Base-by-base conservation (phyloP, 257 asterid genomes). In the Przewalskia tangutica region DNA sequence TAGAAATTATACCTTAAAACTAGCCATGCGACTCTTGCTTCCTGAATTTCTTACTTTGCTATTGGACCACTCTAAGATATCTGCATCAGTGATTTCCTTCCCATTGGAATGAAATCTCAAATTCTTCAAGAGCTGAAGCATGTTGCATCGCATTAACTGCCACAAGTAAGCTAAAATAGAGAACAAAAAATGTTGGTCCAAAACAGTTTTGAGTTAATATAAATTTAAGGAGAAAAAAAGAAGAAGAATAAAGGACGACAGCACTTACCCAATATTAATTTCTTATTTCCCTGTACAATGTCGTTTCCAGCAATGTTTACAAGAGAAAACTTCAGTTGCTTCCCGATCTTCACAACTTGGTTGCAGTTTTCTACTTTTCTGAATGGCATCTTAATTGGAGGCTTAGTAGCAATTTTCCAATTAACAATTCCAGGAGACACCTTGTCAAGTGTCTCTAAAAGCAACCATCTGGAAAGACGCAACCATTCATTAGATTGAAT, bases 341-440 rank as follows among this genome's bases (percentile, higher is more conserved):
- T 93, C 87, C 99, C 99, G 6, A 95, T 91, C 88, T 91, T 94
- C 90, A 96, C 91, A 73, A 96, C 99, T 90, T 94, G 99, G 87
- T 96, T 96, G 90, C 98, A 95, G 68, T 95, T 95, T 87, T 95
- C 98, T 78, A 95, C 98, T 92, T 95, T 93, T 79, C 93, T 88
- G 87, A 95, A 95, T 59, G 98, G 99, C 99, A 92, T 91, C 86
- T 93, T 91, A 62, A 96, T 94, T 78, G 99, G 99, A 84, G 99
- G 99, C 88, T 89, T 92, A 59, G 97, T 88, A 79, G 98, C 93
- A 44, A 94, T 85, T 90, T 92, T 96, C 99, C 98, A 96, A 79
- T 93, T 92, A 53, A 96, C 99, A 62, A 89, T 94, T 85, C 99
- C 98, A 9, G 98, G 98, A 36, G 97, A 94, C 82, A 92, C 92